These are phyloP conservation scores for Colletotrichum camelliae DNA, from an alignment of 2,329 filamentous ascomycete species.

Conservation along the genomic window DNA sequence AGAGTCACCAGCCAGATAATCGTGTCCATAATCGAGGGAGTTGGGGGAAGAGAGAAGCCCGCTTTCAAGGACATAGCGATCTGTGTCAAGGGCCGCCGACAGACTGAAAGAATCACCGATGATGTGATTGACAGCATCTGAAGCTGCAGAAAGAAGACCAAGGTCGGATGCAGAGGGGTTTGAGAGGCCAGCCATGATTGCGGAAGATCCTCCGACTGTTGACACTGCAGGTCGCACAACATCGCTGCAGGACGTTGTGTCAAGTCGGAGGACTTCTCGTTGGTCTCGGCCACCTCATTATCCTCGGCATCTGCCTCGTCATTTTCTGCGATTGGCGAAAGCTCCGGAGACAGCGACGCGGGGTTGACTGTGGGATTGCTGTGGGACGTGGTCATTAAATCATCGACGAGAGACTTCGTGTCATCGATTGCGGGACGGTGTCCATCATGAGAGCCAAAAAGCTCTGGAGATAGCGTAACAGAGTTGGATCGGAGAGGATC, in stretches of 20 bases:
- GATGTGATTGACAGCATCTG: constrained; percentile 68
- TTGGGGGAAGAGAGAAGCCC: constrained; percentile 77
- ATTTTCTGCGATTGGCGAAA: constrained; percentile 56
- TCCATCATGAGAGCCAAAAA: constrained; percentile 57
- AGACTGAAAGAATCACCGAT: constrained; percentile 72
- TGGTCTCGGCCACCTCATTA: constrained; percentile 27
- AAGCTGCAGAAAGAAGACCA: constrained; percentile 57
- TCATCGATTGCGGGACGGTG: constrained; percentile 34
- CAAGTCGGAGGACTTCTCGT: constrained; percentile 69
- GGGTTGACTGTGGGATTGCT: constrained; percentile 63
- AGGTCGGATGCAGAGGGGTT: constrained; percentile 44
- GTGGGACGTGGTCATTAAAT: constrained; percentile 46
- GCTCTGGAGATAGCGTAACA: constrained; percentile 63
- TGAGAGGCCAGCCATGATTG: constrained; percentile 49
- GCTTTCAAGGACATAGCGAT: constrained; percentile 79
- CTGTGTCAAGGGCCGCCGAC: constrained; percentile 72
- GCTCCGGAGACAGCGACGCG: constrained; percentile 63
- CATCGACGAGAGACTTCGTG: constrained; percentile 43
- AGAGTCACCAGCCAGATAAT: constrained; percentile 70
- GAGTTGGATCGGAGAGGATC: constrained; percentile 50
- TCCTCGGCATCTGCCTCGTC: constrained; percentile 33
- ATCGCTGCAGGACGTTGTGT: constrained; percentile 99
- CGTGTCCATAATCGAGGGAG: constrained; percentile 68
- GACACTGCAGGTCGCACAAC: constrained; percentile 99
- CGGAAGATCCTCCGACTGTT: constrained; percentile 78